These are phyloP conservation scores for Thuja plicata DNA, from an alignment of 83 land plant species.

Conservation along the genomic window DNA sequence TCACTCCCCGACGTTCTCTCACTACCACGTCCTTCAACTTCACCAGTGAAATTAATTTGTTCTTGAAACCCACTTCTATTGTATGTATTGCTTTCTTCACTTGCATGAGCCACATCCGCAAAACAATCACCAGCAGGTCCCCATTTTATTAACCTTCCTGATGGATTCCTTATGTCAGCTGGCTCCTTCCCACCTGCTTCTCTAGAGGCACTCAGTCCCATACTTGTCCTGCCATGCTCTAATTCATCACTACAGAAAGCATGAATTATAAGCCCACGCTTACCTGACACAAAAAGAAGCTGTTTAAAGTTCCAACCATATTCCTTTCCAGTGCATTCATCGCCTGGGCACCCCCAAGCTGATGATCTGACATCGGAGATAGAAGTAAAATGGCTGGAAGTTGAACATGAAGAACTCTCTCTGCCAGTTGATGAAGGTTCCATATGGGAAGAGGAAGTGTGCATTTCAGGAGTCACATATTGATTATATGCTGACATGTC, in stretches of 20 bases:
- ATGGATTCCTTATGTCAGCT: not conserved
- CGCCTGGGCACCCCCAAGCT: conserved; percentile 74
- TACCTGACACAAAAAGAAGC: conserved; percentile 62
- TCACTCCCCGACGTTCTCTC: conserved; percentile 8
- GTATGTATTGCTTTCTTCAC: not conserved
- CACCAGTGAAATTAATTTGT: conserved; percentile 7
- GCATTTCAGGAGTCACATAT: conserved; percentile 12
- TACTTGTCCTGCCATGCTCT: not conserved
- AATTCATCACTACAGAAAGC: conserved; percentile 41
- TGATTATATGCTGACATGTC: conserved; percentile 13
- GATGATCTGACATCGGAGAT: conserved; percentile 55
- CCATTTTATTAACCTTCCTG: not conserved
- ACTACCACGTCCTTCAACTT: conserved; percentile 3
- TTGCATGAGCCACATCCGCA: not conserved
- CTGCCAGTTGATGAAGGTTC: not conserved
- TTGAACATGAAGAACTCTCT: conserved; percentile 7
- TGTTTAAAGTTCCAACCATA: conserved; percentile 43
- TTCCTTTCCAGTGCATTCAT: conserved; percentile 42
- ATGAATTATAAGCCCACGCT: conserved; percentile 56
- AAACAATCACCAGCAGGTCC: conserved; percentile 2
- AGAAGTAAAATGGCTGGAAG: conserved; percentile 23
- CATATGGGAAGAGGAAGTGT: conserved; percentile 17
- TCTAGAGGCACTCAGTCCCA: conserved; percentile 22
- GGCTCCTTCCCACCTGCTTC: conserved; percentile 50
- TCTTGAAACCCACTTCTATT: conserved; percentile 10